Conservation (phyloP, 1,139 yeast genomes). For the Pichiaceae sp. region DNA sequence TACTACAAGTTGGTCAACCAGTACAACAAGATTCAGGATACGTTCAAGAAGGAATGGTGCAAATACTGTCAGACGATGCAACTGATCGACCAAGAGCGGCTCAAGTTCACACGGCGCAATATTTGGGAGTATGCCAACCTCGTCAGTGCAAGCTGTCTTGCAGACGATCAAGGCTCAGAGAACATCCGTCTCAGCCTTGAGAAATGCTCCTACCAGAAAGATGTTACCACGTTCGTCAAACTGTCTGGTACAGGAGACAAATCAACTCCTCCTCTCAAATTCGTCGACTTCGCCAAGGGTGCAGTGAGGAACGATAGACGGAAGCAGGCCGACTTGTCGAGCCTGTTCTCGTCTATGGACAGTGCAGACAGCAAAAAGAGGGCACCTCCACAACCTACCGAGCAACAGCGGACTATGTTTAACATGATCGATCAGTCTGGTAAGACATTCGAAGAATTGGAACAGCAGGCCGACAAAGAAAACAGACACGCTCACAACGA, state of each 20-base stretch:
- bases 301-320: constrained; percentile 11
- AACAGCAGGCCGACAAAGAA: constrained; percentile 19
- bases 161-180: constrained; percentile 71
- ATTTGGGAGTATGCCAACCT: constrained; percentile 80
- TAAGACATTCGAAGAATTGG: constrained; percentile 21
- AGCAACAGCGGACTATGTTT: constrained; percentile 15
- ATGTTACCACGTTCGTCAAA: constrained; percentile 47
- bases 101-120: constrained; percentile 65
- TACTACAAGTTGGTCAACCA: constrained; percentile 53
- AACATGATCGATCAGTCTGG: constrained; percentile 17
- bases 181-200: constrained; percentile 61
- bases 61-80: constrained; percentile 62
- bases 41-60: constrained; percentile 79
- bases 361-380: background rate
- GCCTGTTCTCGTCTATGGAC: constrained; percentile 1
- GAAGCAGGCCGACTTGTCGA: constrained; percentile 10
- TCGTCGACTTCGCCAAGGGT: constrained; percentile 40
- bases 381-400: no score
- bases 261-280: constrained; percentile 49
- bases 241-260: constrained; percentile 61
- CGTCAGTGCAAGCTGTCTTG: constrained; percentile 69
- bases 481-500: background rate
- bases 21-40: constrained; percentile 58
- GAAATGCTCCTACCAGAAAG: constrained; percentile 54
- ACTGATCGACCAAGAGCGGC: constrained; percentile 68